Evolutionary conservation across 1,139 yeast genomes (phyloP).

Genomic region (Wickerhamiella infanticola): DNA sequence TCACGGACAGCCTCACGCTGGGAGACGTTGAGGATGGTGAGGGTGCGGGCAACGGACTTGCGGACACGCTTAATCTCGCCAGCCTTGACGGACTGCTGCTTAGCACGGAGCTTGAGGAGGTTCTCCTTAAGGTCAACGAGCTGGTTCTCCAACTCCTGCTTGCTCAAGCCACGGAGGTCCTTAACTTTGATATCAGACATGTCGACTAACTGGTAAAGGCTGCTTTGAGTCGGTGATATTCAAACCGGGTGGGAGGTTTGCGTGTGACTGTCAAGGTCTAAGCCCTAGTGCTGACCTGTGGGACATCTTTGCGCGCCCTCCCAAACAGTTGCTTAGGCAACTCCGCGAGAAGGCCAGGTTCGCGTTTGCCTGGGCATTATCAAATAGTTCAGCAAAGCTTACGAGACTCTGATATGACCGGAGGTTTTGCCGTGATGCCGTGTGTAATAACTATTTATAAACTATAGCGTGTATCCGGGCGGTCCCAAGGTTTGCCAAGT

Average conservation of each 20-base stretch:
- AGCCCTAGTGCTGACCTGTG: neutral
- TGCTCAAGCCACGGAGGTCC: constrained; percentile 95
- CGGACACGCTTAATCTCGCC: constrained; percentile 81
- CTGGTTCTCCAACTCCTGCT: constrained; percentile 90
- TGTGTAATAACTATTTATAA: too few relatives aligned
- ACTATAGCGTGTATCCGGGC: too few relatives aligned
- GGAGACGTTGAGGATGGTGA: constrained; percentile 91
- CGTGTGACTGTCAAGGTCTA: neutral
- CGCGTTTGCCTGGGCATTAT: too few relatives aligned
- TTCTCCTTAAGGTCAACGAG: constrained; percentile 94
- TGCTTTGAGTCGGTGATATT: neutral
- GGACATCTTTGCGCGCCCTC: too few relatives aligned
- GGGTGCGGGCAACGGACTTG: constrained; percentile 96
- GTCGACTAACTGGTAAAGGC: neutral
- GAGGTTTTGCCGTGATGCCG: too few relatives aligned
- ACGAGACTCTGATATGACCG: too few relatives aligned
- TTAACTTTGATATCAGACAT: constrained; percentile 87
- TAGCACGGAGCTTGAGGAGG: constrained; percentile 91
- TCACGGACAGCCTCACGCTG: constrained; percentile 94
- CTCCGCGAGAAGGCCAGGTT: too few relatives aligned
- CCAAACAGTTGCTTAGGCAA: too few relatives aligned
- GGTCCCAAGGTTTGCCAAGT: too few relatives aligned
- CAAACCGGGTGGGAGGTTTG: neutral
- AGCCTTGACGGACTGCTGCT: constrained; percentile 70
- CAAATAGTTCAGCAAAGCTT: too few relatives aligned